Evolutionary conservation across 1,139 yeast genomes (phyloP).

Genomic region (Taphrina wiesneri): DNA sequence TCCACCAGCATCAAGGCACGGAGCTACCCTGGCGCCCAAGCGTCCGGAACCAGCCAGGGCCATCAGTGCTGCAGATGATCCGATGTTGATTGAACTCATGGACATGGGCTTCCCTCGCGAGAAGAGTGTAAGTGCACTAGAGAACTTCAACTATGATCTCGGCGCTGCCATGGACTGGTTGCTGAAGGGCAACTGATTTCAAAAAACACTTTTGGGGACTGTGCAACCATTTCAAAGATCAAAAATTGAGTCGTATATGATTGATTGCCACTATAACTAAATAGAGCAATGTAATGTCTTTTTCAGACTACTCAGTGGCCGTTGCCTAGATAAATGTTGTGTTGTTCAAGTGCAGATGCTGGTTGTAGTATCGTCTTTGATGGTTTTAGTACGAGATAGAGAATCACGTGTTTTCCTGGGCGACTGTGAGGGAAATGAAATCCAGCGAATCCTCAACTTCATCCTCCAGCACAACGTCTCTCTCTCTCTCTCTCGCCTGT

Average conservation of each 20-base stretch:
- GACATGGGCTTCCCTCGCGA: slow-evolving; percentile 84
- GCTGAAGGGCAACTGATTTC: slow-evolving; percentile 54
- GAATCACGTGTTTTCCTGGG: background rate
- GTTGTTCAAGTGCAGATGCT: too few species aligned
- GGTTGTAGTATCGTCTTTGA: background rate
- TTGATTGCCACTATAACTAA: background rate
- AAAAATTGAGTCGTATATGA: too few species aligned
- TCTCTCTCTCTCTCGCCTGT: background rate
- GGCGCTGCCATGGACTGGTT: slow-evolving; percentile 83
- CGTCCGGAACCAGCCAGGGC: slow-evolving; percentile 25
- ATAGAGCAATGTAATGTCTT: background rate
- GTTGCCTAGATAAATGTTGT: background rate
- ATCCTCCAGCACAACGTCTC: background rate
- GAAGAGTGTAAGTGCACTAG: slow-evolving; percentile 68
- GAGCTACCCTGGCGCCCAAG: slow-evolving; percentile 15
- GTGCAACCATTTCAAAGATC: too few species aligned
- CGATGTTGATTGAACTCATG: slow-evolving; percentile 59
- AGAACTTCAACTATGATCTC: slow-evolving; percentile 68
- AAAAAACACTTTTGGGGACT: background rate
- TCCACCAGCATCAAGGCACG: slow-evolving; percentile 20
- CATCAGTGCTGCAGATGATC: slow-evolving; percentile 32
- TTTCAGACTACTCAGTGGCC: background rate
- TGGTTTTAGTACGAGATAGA: background rate
- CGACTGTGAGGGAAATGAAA: background rate
- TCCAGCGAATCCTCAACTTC: background rate